These are phyloP conservation scores for Pseudogymnoascus sp. DNA, from an alignment of 2,329 filamentous ascomycete species.

Conservation along the genomic window DNA sequence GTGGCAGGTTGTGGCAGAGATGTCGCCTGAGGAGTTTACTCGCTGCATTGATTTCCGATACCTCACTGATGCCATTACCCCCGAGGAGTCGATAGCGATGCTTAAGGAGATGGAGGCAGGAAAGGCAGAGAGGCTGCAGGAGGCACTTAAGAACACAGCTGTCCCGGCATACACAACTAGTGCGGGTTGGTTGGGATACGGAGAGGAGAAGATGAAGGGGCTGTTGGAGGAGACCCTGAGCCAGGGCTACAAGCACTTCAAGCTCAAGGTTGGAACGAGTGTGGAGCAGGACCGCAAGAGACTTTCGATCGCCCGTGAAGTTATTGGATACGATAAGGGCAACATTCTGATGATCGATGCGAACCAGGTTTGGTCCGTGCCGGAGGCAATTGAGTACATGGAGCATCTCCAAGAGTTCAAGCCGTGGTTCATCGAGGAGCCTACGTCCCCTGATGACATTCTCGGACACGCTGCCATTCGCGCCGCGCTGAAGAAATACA, in stretches of 20 bases:
- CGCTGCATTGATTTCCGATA: slow-evolving; percentile 85
- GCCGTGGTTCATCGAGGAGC: slow-evolving; percentile 91
- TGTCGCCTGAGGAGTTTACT: slow-evolving; percentile 79
- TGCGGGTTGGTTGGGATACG: slow-evolving; percentile 82
- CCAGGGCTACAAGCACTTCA: slow-evolving; percentile 76
- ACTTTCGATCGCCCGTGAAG: slow-evolving; percentile 64
- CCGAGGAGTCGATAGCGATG: slow-evolving; percentile 68
- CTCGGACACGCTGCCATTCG: slow-evolving; percentile 77
- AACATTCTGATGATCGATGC: slow-evolving; percentile 87
- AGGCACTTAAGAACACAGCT: slow-evolving; percentile 63
- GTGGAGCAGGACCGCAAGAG: slow-evolving; percentile 63
- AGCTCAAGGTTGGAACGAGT: slow-evolving; percentile 74
- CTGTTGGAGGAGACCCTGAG: slow-evolving; percentile 65
- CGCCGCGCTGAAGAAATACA: slow-evolving; percentile 63
- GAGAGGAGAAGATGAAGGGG: slow-evolving; percentile 72
- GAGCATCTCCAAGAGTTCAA: slow-evolving; percentile 69
- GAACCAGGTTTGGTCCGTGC: slow-evolving; percentile 84
- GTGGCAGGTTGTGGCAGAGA: slow-evolving; percentile 80
- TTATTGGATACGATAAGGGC: slow-evolving; percentile 72
- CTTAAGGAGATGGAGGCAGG: slow-evolving; percentile 56
- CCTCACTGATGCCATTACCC: slow-evolving; percentile 81
- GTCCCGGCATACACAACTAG: slow-evolving; percentile 85
- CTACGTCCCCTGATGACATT: slow-evolving; percentile 79
- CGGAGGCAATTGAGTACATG: slow-evolving; percentile 82
- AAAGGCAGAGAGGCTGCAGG: slow-evolving; percentile 62